Evolutionary conservation across 2,329 filamentous ascomycete species (phyloP).

Genomic region (Trichoderma sp.): DNA sequence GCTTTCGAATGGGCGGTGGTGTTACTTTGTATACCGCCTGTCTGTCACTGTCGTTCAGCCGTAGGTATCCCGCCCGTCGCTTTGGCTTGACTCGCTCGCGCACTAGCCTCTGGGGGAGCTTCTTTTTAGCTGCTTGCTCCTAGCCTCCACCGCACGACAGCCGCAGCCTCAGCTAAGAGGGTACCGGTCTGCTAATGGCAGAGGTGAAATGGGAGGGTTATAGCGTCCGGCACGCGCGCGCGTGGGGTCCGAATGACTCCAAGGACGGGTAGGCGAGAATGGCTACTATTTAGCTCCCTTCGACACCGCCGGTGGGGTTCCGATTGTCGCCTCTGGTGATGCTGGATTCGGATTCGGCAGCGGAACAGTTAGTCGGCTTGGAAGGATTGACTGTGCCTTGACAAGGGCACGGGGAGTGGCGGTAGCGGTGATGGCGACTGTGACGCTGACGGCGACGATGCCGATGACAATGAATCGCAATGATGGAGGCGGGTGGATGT

Average conservation of each 20-base stretch:
- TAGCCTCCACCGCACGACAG: neutral
- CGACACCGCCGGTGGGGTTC: neutral
- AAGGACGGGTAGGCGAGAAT: neutral
- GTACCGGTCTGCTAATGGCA: neutral
- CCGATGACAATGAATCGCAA: neutral
- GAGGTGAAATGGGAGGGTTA: neutral
- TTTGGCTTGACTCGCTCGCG: neutral
- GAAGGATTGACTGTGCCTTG: neutral
- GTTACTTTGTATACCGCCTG: slow-evolving; percentile 1
- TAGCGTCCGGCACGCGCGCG: neutral
- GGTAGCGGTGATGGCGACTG: neutral
- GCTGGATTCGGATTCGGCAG: neutral
- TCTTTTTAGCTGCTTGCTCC: neutral
- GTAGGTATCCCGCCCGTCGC: neutral
- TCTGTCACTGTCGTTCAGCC: neutral
- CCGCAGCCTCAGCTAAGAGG: slow-evolving; percentile 3
- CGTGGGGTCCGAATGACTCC: neutral
- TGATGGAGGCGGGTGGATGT: neutral
- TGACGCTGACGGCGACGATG: neutral
- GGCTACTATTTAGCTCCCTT: neutral
- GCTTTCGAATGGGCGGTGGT: neutral
- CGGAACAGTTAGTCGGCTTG: neutral
- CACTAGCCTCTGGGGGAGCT: neutral
- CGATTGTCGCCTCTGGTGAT: neutral
- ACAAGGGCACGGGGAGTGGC: neutral